Base-by-base conservation (phyloP, 148 eudicot genomes). In the Heliamphora exappendiculata region DNA sequence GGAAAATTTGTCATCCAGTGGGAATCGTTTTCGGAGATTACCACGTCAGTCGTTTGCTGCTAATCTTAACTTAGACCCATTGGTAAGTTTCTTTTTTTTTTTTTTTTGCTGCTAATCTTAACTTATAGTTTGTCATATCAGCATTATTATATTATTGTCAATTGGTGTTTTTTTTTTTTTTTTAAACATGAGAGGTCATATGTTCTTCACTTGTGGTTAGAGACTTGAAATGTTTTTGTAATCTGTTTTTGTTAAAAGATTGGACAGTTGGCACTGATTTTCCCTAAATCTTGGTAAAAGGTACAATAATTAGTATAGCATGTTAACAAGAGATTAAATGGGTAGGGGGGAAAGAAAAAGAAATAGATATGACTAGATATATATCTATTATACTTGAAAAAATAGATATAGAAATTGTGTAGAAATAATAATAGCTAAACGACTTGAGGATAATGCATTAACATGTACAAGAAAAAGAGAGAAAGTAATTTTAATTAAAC, bases 1-100 rank as follows among this genome's bases (percentile, higher is more conserved):
- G 93, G 93, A 91, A 44, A 87, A 70, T 75, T 84, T 77, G 54
- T 78, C 87, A 26, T 80, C 89, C 0, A 83, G 82, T 67, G 96
- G 93, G 65, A 90, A 87, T 74, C 95, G 97, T 17, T 94, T 94
- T 69, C 86, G 91, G 67, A 85, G 93, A 75, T 81, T 89, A 81
- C 86, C 90, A 0, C 91, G 90, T 7, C 93, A 88, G 62, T 82
- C 91, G 0, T 80, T 81, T 74, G 86, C 96, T 76, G 84, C 86
- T 65, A 82, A 86, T 83, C 80, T 85, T 74, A 89, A 90, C 85
- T 68, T 90, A 34, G 92, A 92, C 74, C 91, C 98, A 41, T 67
- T 86, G 89, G 98, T 94, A 81, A 85, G 93, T 80, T 83, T 70
- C 17, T 28, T 19, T 10, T 60, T n/a, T 60, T 19, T 9, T 0